phyloP scores from a whole-genome alignment of 768 basidiomycete genomes.

The Russula abietina region DNA sequence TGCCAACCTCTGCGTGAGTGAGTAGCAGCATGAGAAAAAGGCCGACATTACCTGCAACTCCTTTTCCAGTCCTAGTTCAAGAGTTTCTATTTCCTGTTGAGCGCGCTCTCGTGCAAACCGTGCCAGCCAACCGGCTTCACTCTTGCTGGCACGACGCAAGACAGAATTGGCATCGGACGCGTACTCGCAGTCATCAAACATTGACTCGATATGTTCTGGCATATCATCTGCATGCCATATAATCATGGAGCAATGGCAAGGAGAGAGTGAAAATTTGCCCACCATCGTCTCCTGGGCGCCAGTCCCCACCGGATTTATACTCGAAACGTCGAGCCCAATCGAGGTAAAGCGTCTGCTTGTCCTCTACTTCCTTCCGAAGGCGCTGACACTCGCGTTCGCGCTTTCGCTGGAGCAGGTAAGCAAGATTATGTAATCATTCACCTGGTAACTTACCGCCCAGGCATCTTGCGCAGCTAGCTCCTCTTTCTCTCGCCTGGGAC shows the following conservation, averaged over 20 bases:
- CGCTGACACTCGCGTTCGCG: conserved; percentile 54
- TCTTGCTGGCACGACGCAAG: conserved; percentile 15
- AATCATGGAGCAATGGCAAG: not conserved
- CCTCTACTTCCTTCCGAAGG: conserved; percentile 52
- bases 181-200: conserved; percentile 18
- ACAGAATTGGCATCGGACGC: conserved; percentile 14
- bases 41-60: conserved; percentile 57
- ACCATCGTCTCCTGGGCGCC: conserved; percentile 25
- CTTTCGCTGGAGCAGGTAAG: conserved; percentile 39
- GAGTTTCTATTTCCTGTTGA: conserved; percentile 44
- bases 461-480: conserved; percentile 52
- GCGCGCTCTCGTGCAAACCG: conserved; percentile 44
- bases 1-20: not conserved
- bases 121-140: conserved; percentile 61
- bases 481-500: conserved; percentile 65
- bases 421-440: not conserved
- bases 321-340: conserved; percentile 64
- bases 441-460: conserved; percentile 58
- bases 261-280: not conserved
- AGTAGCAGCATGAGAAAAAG: not conserved
- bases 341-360: conserved; percentile 46
- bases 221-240: conserved; percentile 9
- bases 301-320: conserved; percentile 46
- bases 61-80: conserved; percentile 56
- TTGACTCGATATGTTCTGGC: conserved; percentile 34